Conservation (phyloP, 2,329 filamentous ascomycete species). For the Penicillium sp. region DNA sequence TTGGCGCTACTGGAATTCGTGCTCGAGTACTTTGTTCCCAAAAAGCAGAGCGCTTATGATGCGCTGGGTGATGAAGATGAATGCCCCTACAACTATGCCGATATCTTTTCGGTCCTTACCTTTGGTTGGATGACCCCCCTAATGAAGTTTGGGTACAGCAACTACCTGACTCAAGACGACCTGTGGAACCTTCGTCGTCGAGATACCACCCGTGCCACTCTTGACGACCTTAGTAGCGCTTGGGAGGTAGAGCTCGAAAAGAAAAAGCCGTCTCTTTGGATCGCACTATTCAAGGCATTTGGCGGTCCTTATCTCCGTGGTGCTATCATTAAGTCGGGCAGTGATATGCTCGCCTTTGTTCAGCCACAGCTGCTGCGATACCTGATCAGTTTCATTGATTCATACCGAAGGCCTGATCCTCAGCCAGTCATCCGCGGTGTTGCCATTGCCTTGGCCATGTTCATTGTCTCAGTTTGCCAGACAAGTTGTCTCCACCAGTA, state of each 20-base stretch:
- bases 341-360: conserved; percentile 80
- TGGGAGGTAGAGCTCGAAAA: conserved; percentile 76
- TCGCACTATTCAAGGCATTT: conserved; percentile 80
- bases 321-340: conserved; percentile 82
- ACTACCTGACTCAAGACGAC: conserved; percentile 90
- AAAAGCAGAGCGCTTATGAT: conserved; percentile 68
- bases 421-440: conserved; percentile 82
- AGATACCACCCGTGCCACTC: conserved; percentile 77
- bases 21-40: conserved; percentile 85
- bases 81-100: conserved; percentile 81
- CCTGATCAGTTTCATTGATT: conserved; percentile 80
- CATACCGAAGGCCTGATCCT: conserved; percentile 64
- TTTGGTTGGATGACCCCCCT: conserved; percentile 99
- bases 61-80: conserved; percentile 66
- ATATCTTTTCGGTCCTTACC: conserved; percentile 87
- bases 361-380: conserved; percentile 88
- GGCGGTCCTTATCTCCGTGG: conserved; percentile 80
- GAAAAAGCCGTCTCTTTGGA: conserved; percentile 79
- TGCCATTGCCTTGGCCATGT: conserved; percentile 90
- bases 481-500: conserved; percentile 95
- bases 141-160: conserved; percentile 92
- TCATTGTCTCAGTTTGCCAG: conserved; percentile 79
- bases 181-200: conserved; percentile 84
- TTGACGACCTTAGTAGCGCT: conserved; percentile 66
- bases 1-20: conserved; percentile 70